phyloP scores from a whole-genome alignment of 805 yeast species.

The Starmerella ratchasimensis region DNA sequence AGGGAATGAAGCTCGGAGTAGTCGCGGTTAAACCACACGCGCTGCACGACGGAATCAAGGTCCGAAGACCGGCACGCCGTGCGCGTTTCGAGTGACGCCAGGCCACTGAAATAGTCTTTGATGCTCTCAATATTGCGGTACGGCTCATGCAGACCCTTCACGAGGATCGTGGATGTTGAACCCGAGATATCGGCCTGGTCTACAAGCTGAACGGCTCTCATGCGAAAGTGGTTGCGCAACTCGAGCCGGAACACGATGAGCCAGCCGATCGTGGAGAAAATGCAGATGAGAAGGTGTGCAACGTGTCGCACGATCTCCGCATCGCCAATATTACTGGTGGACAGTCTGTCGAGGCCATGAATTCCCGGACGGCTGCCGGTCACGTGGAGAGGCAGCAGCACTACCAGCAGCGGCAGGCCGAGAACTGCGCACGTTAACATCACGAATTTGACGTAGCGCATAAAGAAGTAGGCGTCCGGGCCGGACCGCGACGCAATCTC shows the following conservation, averaged over 20 bases:
- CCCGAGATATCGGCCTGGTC: conserved; percentile 12
- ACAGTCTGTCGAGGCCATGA: conserved; percentile 42
- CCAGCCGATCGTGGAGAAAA: conserved; percentile 41
- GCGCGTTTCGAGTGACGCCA: conserved; percentile 22
- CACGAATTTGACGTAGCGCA: conserved; percentile 45
- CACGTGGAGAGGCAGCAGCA: conserved; percentile 52
- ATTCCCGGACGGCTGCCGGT: conserved; percentile 27
- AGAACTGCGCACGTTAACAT: conserved; percentile 38
- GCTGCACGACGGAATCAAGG: conserved; percentile 40
- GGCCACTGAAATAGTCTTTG: conserved; percentile 37
- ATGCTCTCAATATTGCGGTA: conserved; percentile 38
- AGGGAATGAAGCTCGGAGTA: conserved; percentile 28
- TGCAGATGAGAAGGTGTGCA: conserved; percentile 49
- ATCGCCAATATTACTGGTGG: conserved; percentile 56
- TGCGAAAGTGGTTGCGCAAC: conserved; percentile 36
- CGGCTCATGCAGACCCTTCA: conserved; percentile 50
- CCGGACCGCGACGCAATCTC: conserved; percentile 39
- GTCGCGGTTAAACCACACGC: conserved; percentile 47
- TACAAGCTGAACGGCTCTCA: conserved; percentile 34
- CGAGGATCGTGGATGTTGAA: conserved; percentile 40
- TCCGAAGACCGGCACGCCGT: no score
- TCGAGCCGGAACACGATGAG: conserved; percentile 47
- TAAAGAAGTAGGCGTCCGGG: conserved; percentile 59
- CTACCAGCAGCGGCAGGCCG: conserved; percentile 42
- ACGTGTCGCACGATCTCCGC: conserved; percentile 37